These are phyloP conservation scores for Lyophyllum decastes DNA, from an alignment of 768 basidiomycete genomes.

Conservation along the genomic window DNA sequence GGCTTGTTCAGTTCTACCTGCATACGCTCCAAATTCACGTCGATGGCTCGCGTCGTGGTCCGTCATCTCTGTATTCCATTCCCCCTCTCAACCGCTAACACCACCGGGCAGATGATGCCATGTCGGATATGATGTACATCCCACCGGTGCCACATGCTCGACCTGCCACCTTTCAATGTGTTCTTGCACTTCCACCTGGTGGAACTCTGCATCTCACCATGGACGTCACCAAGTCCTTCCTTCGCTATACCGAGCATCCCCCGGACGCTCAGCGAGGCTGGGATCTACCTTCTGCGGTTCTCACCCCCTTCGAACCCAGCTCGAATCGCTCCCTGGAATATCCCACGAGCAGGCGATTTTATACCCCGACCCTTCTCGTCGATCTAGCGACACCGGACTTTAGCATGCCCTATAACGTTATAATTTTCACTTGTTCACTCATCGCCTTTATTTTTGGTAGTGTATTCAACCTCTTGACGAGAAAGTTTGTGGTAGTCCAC, in stretches of 20 bases:
- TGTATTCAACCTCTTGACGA: constrained; percentile 83
- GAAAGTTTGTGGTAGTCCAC: constrained; percentile 69
- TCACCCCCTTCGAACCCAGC: constrained; percentile 41
- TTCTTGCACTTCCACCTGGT: constrained; percentile 68
- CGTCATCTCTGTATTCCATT: constrained; percentile 16
- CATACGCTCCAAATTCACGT: constrained; percentile 67
- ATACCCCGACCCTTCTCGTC: constrained; percentile 80
- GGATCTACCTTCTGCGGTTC: constrained; percentile 88
- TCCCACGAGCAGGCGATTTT: constrained; percentile 47
- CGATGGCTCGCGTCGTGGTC: constrained; percentile 48
- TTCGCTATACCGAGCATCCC: constrained; percentile 94
- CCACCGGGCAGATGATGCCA: constrained; percentile 52
- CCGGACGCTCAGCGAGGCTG: constrained; percentile 95
- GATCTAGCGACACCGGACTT: constrained; percentile 99
- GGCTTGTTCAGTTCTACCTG: constrained; percentile 87
- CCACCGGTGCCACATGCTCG: constrained; percentile 67
- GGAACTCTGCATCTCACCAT: constrained; percentile 66
- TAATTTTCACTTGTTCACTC: constrained; percentile 92
- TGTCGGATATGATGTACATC: constrained; percentile 67
- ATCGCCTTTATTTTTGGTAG: constrained; percentile 93
- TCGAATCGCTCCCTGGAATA: constrained; percentile 18
- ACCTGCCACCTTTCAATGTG: constrained; percentile 77
- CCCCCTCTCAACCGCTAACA: background rate
- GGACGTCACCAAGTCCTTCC: constrained; percentile 79
- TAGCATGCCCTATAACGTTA: constrained; percentile 99